A percentile compares a stretch with the other conserved stretches of the same genome.
phyloP scores from a whole-genome alignment of 495 filamentous ascomycete genomes.

The Geoglossum glabrum region DNA sequence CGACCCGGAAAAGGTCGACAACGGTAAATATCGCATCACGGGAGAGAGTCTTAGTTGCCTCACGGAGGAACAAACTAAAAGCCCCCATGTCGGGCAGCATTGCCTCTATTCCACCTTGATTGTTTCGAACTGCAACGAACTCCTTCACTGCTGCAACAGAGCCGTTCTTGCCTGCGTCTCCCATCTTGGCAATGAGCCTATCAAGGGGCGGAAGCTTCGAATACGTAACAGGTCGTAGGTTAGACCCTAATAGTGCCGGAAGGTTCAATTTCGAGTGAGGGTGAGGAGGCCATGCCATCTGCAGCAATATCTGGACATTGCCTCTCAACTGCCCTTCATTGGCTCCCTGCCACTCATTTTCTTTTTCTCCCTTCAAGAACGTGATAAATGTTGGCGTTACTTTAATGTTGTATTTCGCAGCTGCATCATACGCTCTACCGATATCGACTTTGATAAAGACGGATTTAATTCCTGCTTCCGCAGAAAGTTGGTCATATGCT shows the following conservation, averaged over 20 bases:
- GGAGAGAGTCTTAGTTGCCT: slow-evolving; percentile 29
- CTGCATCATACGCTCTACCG: slow-evolving; percentile 42
- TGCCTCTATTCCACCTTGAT: slow-evolving; percentile 33
- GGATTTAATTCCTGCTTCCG: slow-evolving; percentile 45
- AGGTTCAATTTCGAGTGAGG: slow-evolving; percentile 50
- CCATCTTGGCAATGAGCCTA: slow-evolving; percentile 65
- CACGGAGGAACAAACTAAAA: slow-evolving; percentile 32
- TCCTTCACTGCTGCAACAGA: slow-evolving; percentile 36
- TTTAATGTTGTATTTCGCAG: slow-evolving; percentile 41
- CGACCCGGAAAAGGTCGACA: slow-evolving; percentile 60
- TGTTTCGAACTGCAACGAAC: slow-evolving; percentile 39
- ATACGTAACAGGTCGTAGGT: slow-evolving; percentile 49
- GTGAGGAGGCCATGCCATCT: slow-evolving; percentile 62
- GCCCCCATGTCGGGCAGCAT: slow-evolving; percentile 37
- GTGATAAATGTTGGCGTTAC: slow-evolving; percentile 86
- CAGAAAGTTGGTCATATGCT: slow-evolving; percentile 60
- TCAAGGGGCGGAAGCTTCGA: slow-evolving; percentile 63
- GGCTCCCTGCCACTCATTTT: slow-evolving; percentile 65
- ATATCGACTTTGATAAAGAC: slow-evolving; percentile 73
- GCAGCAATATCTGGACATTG: slow-evolving; percentile 51
- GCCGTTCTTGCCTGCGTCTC: slow-evolving; percentile 27
- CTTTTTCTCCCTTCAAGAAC: slow-evolving; percentile 54
- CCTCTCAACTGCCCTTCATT: slow-evolving; percentile 44
- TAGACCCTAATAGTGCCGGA: slow-evolving; percentile 41
- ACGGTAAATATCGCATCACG: slow-evolving; percentile 49